phyloP scores from a whole-genome alignment of 352 stramenopile genomes.

The Phytophthora nicotianae region DNA sequence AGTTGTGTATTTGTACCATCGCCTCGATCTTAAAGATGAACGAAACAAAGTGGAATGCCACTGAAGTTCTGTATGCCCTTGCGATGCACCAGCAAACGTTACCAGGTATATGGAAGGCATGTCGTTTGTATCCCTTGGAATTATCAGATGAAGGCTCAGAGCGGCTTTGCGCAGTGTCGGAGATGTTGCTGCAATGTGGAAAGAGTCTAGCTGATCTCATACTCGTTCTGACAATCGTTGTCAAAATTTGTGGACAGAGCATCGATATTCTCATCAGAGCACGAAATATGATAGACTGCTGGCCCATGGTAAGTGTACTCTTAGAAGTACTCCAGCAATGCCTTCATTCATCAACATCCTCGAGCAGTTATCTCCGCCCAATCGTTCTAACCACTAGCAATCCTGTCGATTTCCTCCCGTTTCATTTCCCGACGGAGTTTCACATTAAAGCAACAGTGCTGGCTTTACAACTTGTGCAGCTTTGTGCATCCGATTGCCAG shows the following conservation, averaged over 20 bases:
- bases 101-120: constrained; percentile 4
- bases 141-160: not conserved
- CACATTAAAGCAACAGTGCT: constrained; percentile 17
- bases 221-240: constrained; percentile 5
- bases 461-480: constrained; percentile 9
- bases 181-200: constrained; percentile 26
- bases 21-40: constrained; percentile 1
- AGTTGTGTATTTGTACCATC: constrained; percentile 14
- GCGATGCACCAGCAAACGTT: constrained; percentile 8
- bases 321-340: constrained; percentile 18
- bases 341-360: not conserved
- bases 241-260: constrained; percentile 11
- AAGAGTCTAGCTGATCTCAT: constrained; percentile 6
- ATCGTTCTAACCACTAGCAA: constrained; percentile 11
- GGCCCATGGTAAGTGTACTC: constrained; percentile 22
- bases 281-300: constrained; percentile 14
- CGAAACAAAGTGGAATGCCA: constrained; percentile 14
- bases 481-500: constrained; percentile 3
- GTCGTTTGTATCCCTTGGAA: not conserved
- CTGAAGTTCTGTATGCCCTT: constrained; percentile 15
- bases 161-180: constrained; percentile 17
- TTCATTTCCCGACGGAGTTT: not conserved
- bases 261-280: constrained; percentile 17
- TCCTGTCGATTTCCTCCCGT: constrained; percentile 23
- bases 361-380: not conserved